Percentiles rank a stretch among this genome's conserved stretches.
Conservation (phyloP, 768 basidiomycete species). For the Lactifluus volemus region DNA sequence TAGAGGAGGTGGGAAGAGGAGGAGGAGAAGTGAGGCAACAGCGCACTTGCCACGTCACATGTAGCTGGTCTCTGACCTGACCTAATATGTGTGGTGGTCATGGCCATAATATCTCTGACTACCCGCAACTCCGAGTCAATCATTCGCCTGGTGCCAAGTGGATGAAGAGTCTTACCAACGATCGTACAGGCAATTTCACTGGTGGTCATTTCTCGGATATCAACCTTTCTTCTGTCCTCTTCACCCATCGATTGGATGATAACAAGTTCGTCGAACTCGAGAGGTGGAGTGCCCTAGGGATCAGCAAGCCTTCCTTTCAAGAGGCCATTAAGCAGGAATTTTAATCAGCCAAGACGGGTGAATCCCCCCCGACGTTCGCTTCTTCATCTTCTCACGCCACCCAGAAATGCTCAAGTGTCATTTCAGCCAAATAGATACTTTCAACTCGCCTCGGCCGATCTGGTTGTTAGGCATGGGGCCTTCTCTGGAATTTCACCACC, state of each 20-base stretch:
- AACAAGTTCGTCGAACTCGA: constrained; percentile 60
- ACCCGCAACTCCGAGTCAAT: constrained; percentile 21
- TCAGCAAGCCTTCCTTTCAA: constrained; percentile 77
- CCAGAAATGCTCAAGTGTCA: not conserved
- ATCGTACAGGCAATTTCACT: constrained; percentile 48
- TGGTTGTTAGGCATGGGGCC: constrained; percentile 93
- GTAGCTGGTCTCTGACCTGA: too few species aligned
- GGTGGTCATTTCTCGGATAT: constrained; percentile 76
- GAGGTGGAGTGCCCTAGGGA: constrained; percentile 88
- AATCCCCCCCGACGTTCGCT: constrained; percentile 70
- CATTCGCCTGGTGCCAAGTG: constrained; percentile 26
- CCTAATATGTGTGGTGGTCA: not conserved
- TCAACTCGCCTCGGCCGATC: constrained; percentile 69
- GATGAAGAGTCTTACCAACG: constrained; percentile 45
- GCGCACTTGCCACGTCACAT: too few species aligned
- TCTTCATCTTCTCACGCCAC: constrained; percentile 2
- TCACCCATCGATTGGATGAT: constrained; percentile 61
- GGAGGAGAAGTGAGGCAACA: too few species aligned
- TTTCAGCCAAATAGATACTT: constrained; percentile 62
- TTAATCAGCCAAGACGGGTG: constrained; percentile 79
- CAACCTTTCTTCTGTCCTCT: constrained; percentile 78
- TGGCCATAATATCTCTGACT: constrained; percentile 8
- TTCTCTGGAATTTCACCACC: constrained; percentile 81
- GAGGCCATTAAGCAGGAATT: constrained; percentile 84
- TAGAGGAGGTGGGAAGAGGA: too few species aligned